Percentiles rank a stretch among this genome's conserved stretches.
Evolutionary conservation across 441 rosid genomes (phyloP).

Genomic region (Melastoma candidum): DNA sequence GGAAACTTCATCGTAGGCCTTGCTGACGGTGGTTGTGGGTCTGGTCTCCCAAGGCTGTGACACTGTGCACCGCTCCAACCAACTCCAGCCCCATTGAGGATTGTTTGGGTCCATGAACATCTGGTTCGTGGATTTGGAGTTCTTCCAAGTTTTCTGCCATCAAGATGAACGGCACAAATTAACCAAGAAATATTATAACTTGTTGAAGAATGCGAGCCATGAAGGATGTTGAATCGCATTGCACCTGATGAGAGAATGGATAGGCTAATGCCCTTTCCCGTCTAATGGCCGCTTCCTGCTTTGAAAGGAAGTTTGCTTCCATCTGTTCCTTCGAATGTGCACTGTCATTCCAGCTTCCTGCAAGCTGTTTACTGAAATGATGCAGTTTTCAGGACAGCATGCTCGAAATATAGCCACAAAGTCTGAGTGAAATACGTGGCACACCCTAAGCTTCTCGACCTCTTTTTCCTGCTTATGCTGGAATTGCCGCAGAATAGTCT

Average conservation of each 20-base stretch:
- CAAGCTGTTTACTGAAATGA: background rate
- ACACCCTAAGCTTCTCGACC: conserved; percentile 36
- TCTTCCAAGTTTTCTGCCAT: conserved; percentile 55
- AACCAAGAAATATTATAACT: too few relatives aligned
- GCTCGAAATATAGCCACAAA: background rate
- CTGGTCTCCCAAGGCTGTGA: conserved; percentile 73
- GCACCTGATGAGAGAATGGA: conserved; percentile 11
- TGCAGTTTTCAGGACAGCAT: too few relatives aligned
- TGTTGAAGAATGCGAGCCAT: too few relatives aligned
- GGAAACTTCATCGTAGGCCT: conserved; percentile 47
- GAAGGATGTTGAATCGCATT: background rate
- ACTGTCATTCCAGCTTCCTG: conserved; percentile 9
- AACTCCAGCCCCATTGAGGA: conserved; percentile 4
- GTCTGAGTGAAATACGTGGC: too few relatives aligned
- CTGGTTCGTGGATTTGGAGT: conserved; percentile 29
- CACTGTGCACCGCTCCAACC: conserved; percentile 5
- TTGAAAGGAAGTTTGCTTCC: conserved; percentile 8
- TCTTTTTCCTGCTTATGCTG: conserved; percentile 54
- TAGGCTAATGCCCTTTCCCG: conserved; percentile 13
- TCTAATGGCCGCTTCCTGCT: conserved; percentile 7
- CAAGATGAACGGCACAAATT: too few relatives aligned
- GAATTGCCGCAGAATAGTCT: conserved; percentile 57
- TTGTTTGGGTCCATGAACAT: conserved; percentile 4
- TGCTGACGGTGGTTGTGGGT: conserved; percentile 19
- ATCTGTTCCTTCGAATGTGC: conserved; percentile 5